Conservation (phyloP, 805 yeast species). For the Aciculoconidium aculeatum region DNA sequence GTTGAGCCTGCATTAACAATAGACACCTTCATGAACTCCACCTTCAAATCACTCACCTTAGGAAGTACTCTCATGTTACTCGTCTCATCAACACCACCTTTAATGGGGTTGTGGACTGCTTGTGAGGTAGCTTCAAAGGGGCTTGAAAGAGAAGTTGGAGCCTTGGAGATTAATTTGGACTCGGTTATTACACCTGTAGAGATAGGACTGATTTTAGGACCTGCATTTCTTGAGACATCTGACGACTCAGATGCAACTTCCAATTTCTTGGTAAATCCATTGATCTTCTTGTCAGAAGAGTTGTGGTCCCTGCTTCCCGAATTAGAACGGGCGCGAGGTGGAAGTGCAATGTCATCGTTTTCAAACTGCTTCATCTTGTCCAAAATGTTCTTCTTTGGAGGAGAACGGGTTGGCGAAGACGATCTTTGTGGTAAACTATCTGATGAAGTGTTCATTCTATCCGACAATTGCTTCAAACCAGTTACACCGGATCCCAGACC, state of each 20-base stretch:
- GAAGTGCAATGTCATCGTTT: too few relatives aligned
- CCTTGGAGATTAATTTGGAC: too few relatives aligned
- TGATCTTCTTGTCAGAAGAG: neutral
- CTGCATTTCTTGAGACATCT: too few relatives aligned
- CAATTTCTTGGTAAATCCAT: conserved; percentile 1
- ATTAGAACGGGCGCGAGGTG: too few relatives aligned
- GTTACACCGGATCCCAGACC: conserved; percentile 14
- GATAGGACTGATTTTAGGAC: conserved; percentile 2
- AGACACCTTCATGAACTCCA: too few relatives aligned
- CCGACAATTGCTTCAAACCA: conserved; percentile 24
- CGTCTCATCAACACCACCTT: conserved; percentile 5
- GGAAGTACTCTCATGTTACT: too few relatives aligned
- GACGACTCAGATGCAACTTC: conserved; percentile 7
- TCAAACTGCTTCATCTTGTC: conserved; percentile 36
- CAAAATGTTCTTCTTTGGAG: conserved; percentile 19
- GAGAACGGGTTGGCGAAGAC: conserved; percentile 16
- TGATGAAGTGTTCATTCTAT: conserved; percentile 17
- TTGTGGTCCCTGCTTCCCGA: too few relatives aligned
- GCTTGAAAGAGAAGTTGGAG: too few relatives aligned
- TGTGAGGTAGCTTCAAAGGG: conserved; percentile 3
- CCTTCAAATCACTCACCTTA: too few relatives aligned
- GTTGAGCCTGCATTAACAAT: too few relatives aligned
- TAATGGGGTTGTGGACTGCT: conserved; percentile 2
- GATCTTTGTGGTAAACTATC: conserved; percentile 13
- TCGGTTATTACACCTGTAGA: too few relatives aligned